Percentiles rank a stretch among this genome's conserved stretches.
These are phyloP conservation scores for Testicularia cyperi DNA, from an alignment of 1,284 basidiomycete genomes.

Conservation along the genomic window DNA sequence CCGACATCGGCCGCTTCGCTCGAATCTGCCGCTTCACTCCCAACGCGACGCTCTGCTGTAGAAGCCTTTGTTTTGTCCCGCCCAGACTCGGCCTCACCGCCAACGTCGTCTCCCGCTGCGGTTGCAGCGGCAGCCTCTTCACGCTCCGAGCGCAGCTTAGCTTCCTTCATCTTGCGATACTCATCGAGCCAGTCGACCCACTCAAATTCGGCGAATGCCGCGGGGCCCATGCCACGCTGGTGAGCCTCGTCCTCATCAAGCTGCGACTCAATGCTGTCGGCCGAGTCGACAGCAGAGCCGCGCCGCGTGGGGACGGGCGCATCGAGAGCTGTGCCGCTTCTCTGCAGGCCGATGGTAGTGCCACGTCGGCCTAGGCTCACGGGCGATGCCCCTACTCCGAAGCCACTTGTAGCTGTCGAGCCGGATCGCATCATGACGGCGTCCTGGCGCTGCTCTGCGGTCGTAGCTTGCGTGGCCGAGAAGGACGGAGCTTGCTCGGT, in stretches of 20 bases:
- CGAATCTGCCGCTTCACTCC: slow-evolving; percentile 15
- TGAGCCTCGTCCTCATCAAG: slow-evolving; percentile 31
- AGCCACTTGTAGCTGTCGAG: no score
- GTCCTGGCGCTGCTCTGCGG: background rate
- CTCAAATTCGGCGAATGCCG: slow-evolving; percentile 62
- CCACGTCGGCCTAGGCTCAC: slow-evolving; percentile 28
- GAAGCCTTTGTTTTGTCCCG: background rate
- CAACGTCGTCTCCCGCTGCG: background rate
- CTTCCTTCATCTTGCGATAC: slow-evolving; percentile 66
- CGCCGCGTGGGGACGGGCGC: slow-evolving; percentile 17
- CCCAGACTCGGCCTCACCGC: background rate
- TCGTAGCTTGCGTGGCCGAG: slow-evolving; percentile 8
- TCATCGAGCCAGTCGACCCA: slow-evolving; percentile 68
- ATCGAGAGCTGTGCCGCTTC: slow-evolving; percentile 5
- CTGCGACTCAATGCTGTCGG: slow-evolving; percentile 39
- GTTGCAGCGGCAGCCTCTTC: slow-evolving; percentile 18
- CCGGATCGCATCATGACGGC: background rate
- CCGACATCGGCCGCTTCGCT: no score
- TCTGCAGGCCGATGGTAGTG: slow-evolving; percentile 31
- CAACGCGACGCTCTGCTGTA: slow-evolving; percentile 1
- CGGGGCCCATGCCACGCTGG: slow-evolving; percentile 12
- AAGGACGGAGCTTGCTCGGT: background rate
- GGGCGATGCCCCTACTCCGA: no score
- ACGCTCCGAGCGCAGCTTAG: slow-evolving; percentile 63
- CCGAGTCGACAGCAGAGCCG: slow-evolving; percentile 30